Evolutionary conservation across 768 basidiomycete genomes (phyloP).

Genomic region (Porphyrellus cyaneotinctus): DNA sequence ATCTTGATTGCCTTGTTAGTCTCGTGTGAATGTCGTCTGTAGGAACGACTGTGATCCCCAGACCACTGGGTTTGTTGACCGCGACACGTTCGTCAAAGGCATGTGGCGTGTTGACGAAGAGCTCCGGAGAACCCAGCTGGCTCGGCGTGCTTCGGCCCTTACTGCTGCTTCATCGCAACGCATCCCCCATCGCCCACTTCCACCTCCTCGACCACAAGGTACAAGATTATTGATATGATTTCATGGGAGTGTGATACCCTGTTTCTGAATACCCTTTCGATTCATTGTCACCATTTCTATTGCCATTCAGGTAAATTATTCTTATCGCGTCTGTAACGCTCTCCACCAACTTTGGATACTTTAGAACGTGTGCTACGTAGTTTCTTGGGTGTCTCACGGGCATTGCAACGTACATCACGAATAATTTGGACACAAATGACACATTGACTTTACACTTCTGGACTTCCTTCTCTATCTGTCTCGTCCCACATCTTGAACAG

Average conservation of each 20-base stretch:
- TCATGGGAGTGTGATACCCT: conserved; percentile 10
- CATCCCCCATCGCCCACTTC: conserved; percentile 31
- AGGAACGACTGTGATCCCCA: conserved; percentile 71
- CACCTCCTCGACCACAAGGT: conserved; percentile 16
- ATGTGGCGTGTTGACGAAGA: conserved; percentile 90
- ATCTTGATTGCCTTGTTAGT: background rate
- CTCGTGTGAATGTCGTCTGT: background rate
- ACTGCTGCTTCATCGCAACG: conserved; percentile 33
- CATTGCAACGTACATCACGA: conserved; percentile 2
- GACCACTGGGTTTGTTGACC: conserved; percentile 53
- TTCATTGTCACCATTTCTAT: background rate
- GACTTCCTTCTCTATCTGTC: conserved; percentile 43
- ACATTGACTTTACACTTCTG: conserved; percentile 30
- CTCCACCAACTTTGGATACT: background rate
- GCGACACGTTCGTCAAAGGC: conserved; percentile 65
- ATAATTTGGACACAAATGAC: background rate
- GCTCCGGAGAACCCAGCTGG: conserved; percentile 54
- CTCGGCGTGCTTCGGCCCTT: conserved; percentile 30
- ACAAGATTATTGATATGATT: conserved; percentile 13
- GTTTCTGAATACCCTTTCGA: conserved; percentile 18
- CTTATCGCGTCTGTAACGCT: background rate
- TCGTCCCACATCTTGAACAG: conserved; percentile 44
- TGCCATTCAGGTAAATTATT: conserved; percentile 14
- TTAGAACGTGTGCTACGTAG: background rate
- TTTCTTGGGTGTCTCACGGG: background rate